Percentiles rank a stretch among this genome's conserved stretches.
These are phyloP conservation scores for Beauveria brongniartii DNA, from an alignment of 2,329 filamentous ascomycete species.

Conservation along the genomic window DNA sequence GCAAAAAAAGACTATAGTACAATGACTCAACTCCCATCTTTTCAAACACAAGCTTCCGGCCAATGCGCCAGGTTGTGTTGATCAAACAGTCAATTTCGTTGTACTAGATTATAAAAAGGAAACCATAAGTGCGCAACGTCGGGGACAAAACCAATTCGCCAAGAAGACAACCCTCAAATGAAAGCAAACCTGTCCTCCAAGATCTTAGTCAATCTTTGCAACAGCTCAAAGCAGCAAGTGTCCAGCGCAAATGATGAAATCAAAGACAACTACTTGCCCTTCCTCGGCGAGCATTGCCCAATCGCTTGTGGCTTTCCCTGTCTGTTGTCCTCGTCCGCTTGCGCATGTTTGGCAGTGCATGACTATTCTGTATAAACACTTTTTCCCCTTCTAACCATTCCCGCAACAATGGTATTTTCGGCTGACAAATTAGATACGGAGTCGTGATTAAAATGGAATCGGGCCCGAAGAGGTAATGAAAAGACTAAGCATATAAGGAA, in stretches of 20 bases:
- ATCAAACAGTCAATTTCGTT: conserved; percentile 12
- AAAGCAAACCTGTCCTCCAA: conserved; percentile 12
- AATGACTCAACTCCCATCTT: conserved; percentile 1
- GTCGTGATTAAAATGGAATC: conserved; percentile 33
- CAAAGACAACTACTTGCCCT: background rate
- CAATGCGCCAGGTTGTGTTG: background rate
- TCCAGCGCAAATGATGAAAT: background rate
- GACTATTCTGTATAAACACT: conserved; percentile 12
- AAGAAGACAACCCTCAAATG: conserved; percentile 11
- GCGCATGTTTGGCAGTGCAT: conserved; percentile 11
- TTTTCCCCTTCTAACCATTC: conserved; percentile 11
- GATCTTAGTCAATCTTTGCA: conserved; percentile 10
- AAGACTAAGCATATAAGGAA: conserved; percentile 36
- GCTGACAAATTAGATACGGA: conserved; percentile 26
- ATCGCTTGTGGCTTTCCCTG: background rate
- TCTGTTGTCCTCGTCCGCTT: background rate
- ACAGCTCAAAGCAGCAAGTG: conserved; percentile 6
- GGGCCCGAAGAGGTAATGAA: conserved; percentile 26
- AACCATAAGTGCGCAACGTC: conserved; percentile 12
- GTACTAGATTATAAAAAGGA: conserved; percentile 13
- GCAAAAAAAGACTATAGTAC: conserved; percentile 5
- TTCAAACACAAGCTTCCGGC: background rate
- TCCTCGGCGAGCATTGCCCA: background rate
- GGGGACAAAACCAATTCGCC: conserved; percentile 12
- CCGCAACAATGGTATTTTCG: conserved; percentile 12